Base-by-base conservation (phyloP, 2,329 filamentous ascomycete species). In the Ophioceras dolichostomum region DNA sequence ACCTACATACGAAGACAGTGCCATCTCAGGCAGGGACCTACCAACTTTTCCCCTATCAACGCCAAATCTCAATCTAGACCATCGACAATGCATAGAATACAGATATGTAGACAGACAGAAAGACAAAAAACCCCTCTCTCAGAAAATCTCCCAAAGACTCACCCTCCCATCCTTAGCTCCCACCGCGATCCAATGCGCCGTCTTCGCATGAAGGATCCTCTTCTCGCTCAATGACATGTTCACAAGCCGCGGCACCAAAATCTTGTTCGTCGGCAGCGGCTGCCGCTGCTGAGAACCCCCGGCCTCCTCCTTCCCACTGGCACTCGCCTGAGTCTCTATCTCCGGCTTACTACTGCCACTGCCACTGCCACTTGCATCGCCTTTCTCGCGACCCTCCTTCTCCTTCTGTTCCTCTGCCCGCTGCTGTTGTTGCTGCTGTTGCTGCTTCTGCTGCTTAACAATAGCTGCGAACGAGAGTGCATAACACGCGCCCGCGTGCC, bases 101-200 rank as follows among this genome's bases (percentile, higher is more conserved):
- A n/a, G n/a, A n/a, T n/a, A n/a, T n/a, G n/a, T n/a, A n/a, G n/a
- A n/a, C n/a, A n/a, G 5, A 13, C 6, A n/a, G n/a, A n/a, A n/a
- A n/a, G n/a, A n/a, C n/a, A n/a, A n/a, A n/a, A n/a, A 18, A 10
- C 30, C 30, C 6, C 4, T 17, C 9, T 3, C 18, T 44, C 41
- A 88, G 56, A 91, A 98, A 41, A 96, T 78, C 61, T 95, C 85
- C 91, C 91, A 98, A 47, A 98, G 62, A 53, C 86, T 94, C 44
- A 96, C 76, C 56, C 93, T 94, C 14, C 89, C 91, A 61, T 96
- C 91, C 56, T 96, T 98, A 39, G 84, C 83, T 2, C 91, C 91
- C 1, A 77, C 85, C 14, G 82, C 91, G 36, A 96, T 57, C 88
- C 89, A 96, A 57, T 96, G 89, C 18, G 80, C 81, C 36, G 64